These are phyloP conservation scores for Nyctanthes arbortristis DNA, from an alignment of 257 asterid genomes.

Conservation along the genomic window DNA sequence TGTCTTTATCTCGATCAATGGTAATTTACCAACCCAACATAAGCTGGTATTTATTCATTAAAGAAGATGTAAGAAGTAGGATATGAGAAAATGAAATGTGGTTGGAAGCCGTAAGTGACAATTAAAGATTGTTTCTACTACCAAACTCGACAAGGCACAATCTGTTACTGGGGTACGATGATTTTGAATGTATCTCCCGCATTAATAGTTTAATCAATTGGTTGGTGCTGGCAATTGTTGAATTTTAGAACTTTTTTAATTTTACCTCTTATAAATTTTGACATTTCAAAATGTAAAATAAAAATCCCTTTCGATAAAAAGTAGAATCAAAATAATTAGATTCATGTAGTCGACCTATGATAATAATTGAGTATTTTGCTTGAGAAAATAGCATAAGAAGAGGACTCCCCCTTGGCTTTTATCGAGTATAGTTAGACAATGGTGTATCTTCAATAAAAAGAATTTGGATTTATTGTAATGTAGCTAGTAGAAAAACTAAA, in stretches of 20 bases:
- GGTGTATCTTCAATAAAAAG: no score
- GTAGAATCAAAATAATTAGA: not conserved
- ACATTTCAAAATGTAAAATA: not conserved
- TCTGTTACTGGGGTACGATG: constrained; percentile 25
- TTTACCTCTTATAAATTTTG: not conserved
- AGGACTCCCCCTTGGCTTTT: not conserved
- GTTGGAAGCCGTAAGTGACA: constrained; percentile 30
- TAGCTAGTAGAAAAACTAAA: no score
- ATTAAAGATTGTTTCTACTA: constrained; percentile 21
- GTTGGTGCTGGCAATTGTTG: not conserved
- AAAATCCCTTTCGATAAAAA: no score
- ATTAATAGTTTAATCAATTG: constrained; percentile 22
- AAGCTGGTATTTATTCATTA: not conserved
- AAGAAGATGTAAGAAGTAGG: not conserved
- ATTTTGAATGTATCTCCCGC: constrained; percentile 12
- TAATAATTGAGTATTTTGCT: not conserved
- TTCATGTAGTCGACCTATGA: not conserved
- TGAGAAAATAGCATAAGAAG: not conserved
- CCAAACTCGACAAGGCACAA: constrained; percentile 34
- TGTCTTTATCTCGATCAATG: not conserved
- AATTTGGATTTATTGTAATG: no score
- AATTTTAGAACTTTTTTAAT: not conserved
- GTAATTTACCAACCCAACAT: not conserved
- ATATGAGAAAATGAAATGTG: not conserved
- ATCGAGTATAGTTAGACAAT: not conserved